Percentiles rank a stretch among this genome's conserved stretches.
Evolutionary conservation across 2,329 filamentous ascomycete species (phyloP).

Genomic region (Nothophoma quercina): DNA sequence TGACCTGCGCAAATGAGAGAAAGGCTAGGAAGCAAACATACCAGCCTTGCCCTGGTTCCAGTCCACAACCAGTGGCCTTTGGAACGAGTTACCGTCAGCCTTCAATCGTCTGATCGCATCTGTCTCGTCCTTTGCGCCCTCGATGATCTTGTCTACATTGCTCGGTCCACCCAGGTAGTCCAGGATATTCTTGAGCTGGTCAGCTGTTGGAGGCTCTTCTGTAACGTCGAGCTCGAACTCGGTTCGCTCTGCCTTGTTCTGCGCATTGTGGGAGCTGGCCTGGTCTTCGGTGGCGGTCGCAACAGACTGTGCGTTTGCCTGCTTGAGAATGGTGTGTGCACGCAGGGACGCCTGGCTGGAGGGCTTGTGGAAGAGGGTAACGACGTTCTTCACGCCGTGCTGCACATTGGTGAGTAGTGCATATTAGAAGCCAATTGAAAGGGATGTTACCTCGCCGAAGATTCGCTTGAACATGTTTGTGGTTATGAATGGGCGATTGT

Average conservation of each 20-base stretch:
- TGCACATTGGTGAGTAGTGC: conserved; percentile 32
- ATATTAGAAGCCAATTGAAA: conserved; percentile 5
- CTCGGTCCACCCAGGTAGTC: conserved; percentile 73
- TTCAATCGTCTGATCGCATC: conserved; percentile 85
- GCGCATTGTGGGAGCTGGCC: conserved; percentile 69
- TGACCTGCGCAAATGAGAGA: neutral
- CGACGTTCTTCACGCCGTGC: conserved; percentile 71
- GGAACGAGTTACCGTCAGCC: conserved; percentile 71
- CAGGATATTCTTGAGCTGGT: conserved; percentile 84
- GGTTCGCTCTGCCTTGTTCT: conserved; percentile 66
- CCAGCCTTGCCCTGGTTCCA: conserved; percentile 90
- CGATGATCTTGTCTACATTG: conserved; percentile 70
- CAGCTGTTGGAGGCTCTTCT: conserved; percentile 78
- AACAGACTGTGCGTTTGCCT: conserved; percentile 74
- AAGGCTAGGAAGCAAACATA: conserved; percentile 34
- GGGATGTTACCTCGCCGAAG: conserved; percentile 53
- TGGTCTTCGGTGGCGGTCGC: conserved; percentile 76
- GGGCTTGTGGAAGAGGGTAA: conserved; percentile 95
- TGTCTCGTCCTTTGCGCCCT: conserved; percentile 74
- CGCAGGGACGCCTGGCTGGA: conserved; percentile 74
- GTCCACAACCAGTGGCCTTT: conserved; percentile 82
- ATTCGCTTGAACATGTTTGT: conserved; percentile 55
- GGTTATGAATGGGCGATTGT: conserved; percentile 1
- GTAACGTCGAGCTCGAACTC: conserved; percentile 90
- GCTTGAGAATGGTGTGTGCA: conserved; percentile 79